These are phyloP conservation scores for Coemansia sp. DNA, from an alignment of 192 early-diverging fungal genomes.

Conservation along the genomic window DNA sequence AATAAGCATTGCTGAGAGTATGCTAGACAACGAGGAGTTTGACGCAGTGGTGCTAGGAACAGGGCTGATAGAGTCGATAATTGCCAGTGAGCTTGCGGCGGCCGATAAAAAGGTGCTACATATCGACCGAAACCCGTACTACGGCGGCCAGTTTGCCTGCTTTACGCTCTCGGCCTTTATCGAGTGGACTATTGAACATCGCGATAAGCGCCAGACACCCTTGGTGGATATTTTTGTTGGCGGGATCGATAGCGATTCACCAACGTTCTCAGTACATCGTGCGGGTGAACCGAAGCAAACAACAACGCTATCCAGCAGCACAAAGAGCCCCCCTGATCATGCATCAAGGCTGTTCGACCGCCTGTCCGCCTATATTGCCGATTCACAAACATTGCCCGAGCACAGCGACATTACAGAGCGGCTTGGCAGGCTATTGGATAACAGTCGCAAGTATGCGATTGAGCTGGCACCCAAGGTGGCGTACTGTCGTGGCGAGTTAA, in stretches of 20 bases:
- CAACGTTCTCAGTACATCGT: slow-evolving; percentile 7
- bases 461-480: slow-evolving; percentile 60
- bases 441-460: slow-evolving; percentile 29
- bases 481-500: slow-evolving; percentile 63
- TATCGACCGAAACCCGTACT: slow-evolving; percentile 75
- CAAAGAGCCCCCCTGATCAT: background rate
- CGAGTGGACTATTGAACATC: slow-evolving; percentile 22
- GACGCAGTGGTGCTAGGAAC: slow-evolving; percentile 87
- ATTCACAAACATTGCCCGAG: background rate
- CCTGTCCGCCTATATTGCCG: background rate
- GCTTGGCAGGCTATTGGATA: slow-evolving; percentile 12
- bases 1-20: slow-evolving; percentile 3
- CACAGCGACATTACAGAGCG: background rate
- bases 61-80: slow-evolving; percentile 74
- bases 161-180: slow-evolving; percentile 25
- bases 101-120: slow-evolving; percentile 73
- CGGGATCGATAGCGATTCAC: background rate
- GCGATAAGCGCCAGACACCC: slow-evolving; percentile 18
- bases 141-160: slow-evolving; percentile 68
- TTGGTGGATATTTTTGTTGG: slow-evolving; percentile 10
- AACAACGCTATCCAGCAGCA: background rate
- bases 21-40: slow-evolving; percentile 58
- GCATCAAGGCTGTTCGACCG: background rate
- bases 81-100: slow-evolving; percentile 74
- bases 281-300: background rate